Evolutionary conservation across 129 eudicot genomes (phyloP).

Genomic region (Silybum marianum): DNA sequence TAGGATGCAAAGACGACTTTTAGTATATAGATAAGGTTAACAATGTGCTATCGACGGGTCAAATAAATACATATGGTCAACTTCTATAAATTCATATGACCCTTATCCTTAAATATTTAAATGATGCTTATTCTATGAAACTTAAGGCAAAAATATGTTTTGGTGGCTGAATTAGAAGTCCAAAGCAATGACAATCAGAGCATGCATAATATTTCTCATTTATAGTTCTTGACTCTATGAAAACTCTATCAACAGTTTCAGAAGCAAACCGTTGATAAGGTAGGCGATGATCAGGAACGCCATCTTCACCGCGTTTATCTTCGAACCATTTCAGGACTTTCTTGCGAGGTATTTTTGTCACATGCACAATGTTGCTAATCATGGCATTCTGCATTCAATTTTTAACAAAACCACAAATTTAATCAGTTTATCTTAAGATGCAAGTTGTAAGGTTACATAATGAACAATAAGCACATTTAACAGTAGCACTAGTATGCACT

Average conservation of each 20-base stretch:
- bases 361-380: conserved; percentile 88
- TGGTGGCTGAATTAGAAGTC: background rate
- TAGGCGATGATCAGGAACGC: conserved; percentile 63
- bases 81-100: background rate
- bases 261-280: conserved; percentile 61
- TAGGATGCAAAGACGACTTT: background rate
- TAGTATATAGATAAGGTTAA: background rate
- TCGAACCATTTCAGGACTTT: conserved; percentile 92
- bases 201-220: background rate
- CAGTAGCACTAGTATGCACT: background rate
- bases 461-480: background rate
- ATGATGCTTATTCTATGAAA: background rate
- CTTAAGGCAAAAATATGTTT: background rate
- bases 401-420: background rate
- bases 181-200: conserved; percentile 18
- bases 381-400: conserved; percentile 68
- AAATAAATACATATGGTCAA: background rate
- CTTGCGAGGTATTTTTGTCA: conserved; percentile 85
- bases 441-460: background rate
- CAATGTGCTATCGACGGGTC: background rate
- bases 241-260: conserved; percentile 34
- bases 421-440: background rate
- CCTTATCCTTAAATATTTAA: background rate
- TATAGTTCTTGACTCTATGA: background rate
- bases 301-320: conserved; percentile 86